These are phyloP conservation scores for Leccinum truebloodii DNA, from an alignment of 768 basidiomycete species.

Conservation along the genomic window DNA sequence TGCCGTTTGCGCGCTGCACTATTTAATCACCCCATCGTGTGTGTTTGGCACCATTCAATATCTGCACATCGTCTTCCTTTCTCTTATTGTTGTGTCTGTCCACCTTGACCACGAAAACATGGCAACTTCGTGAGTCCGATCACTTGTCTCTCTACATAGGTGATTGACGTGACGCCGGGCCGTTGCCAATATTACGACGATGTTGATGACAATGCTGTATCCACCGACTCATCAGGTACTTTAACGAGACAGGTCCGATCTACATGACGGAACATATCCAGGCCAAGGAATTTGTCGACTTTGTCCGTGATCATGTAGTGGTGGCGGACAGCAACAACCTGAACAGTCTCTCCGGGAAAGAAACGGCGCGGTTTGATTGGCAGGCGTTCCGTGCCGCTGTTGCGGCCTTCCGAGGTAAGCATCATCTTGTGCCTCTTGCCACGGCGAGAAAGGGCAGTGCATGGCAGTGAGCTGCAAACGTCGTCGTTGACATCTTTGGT, in stretches of 20 bases:
- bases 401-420: background rate
- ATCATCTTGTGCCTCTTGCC: background rate
- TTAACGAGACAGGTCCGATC: conserved; percentile 12
- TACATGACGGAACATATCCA: conserved; percentile 3
- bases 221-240: conserved; percentile 4
- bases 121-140: background rate
- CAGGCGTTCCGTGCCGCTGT: conserved; percentile 2
- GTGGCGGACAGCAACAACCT: background rate
- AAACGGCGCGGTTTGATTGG: conserved; percentile 5
- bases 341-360: background rate
- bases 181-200: background rate
- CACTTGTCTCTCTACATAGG: background rate
- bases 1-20: background rate
- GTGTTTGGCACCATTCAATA: background rate
- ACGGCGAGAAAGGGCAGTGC: background rate
- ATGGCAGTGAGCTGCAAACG: background rate
- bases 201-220: background rate
- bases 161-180: background rate
- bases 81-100: background rate
- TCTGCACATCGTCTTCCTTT: background rate
- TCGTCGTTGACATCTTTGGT: background rate
- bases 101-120: background rate
- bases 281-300: conserved; percentile 8
- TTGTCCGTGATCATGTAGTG: conserved; percentile 4
- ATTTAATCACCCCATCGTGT: background rate